Conservation (phyloP, 2,329 filamentous ascomycete species). For the Ascosphaera aggregata region DNA sequence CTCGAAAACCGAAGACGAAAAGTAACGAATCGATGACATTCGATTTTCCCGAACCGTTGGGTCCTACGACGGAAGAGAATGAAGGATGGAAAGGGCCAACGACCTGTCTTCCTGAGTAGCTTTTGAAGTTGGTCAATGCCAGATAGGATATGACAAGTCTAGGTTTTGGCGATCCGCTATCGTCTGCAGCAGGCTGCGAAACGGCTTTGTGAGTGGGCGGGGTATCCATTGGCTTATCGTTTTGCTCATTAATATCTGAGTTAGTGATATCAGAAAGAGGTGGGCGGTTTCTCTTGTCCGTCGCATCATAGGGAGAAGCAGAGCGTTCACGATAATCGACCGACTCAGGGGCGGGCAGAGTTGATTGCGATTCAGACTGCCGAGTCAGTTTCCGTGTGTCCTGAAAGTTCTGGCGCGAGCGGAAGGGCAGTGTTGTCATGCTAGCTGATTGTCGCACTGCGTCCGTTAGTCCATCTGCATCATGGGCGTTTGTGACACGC, state of each 20-base stretch:
- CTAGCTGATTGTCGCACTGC: not conserved
- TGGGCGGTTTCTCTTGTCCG: not conserved
- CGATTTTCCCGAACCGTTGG: conserved; percentile 94
- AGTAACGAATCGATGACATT: conserved; percentile 96
- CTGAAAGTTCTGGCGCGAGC: not conserved
- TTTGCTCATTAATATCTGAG: conserved; percentile 36
- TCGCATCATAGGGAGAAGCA: no score
- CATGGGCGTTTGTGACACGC: not conserved
- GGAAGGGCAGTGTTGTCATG: not conserved
- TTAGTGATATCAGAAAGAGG: conserved; percentile 48
- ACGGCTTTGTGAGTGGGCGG: conserved; percentile 47
- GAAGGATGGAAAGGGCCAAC: conserved; percentile 93
- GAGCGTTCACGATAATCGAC: no score
- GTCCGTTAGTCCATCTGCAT: not conserved
- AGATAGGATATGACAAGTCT: conserved; percentile 86
- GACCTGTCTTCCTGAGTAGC: conserved; percentile 84
- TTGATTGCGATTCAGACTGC: not conserved
- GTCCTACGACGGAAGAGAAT: conserved; percentile 92
- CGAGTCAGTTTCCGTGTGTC: not conserved
- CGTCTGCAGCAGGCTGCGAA: conserved; percentile 38
- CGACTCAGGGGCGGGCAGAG: not conserved
- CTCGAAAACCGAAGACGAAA: conserved; percentile 97
- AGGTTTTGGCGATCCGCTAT: conserved; percentile 54
- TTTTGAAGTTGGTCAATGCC: conserved; percentile 93
- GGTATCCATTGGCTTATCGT: conserved; percentile 3